phyloP scores from a whole-genome alignment of 495 filamentous ascomycete genomes.

The Hyaloscypha finlandica region DNA sequence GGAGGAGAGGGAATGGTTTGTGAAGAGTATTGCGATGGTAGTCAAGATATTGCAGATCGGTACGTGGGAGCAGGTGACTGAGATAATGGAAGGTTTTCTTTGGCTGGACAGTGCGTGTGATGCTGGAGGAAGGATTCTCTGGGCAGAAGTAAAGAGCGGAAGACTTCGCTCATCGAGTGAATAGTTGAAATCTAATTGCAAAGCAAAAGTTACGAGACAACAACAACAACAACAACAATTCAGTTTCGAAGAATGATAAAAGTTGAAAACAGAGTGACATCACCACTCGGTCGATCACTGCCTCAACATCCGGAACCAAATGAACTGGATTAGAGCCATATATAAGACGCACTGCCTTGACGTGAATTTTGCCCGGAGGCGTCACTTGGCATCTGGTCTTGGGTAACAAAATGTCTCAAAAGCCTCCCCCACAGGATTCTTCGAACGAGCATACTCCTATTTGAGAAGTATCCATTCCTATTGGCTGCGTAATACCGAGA shows the following conservation, averaged over 20 bases:
- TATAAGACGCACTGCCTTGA: background rate
- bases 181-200: background rate
- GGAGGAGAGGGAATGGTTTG: conserved; percentile 6
- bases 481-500: background rate
- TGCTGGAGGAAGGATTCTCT: conserved; percentile 9
- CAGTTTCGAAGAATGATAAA: background rate
- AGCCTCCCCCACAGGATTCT: too few relatives aligned
- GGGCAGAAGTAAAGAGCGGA: conserved; percentile 6
- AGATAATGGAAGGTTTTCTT: conserved; percentile 3
- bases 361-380: background rate
- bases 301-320: background rate
- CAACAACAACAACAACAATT: too few relatives aligned
- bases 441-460: background rate
- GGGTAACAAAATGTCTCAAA: background rate
- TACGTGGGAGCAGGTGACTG: conserved; percentile 8
- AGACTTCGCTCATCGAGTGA: background rate
- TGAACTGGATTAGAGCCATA: background rate
- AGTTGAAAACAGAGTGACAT: background rate
- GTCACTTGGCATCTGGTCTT: background rate
- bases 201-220: background rate
- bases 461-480: background rate
- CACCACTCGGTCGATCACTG: background rate
- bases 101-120: conserved; percentile 18
- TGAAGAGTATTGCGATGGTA: background rate
- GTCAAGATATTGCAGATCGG: background rate